Evolutionary conservation across 208 protist species (phyloP), one percentile per base, ranked within the genome.

Genomic region (Leishmania aethiopica): DNA sequence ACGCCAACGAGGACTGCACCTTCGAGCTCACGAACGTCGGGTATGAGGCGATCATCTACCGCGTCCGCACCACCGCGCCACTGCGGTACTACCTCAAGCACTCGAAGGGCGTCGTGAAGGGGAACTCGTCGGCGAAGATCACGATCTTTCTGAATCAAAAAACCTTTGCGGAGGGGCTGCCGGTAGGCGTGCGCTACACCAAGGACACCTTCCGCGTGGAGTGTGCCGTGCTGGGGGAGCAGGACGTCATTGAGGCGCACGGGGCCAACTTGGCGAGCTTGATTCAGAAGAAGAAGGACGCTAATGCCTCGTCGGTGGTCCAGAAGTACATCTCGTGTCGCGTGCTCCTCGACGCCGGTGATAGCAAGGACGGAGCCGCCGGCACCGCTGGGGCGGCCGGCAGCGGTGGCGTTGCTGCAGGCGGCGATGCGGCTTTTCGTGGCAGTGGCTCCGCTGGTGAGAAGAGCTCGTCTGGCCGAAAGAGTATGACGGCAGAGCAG

Each of bases 191-290:
- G 25, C 77, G 71, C 8, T 80, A 84, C 42, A 84, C 89, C 7
- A 89, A 90, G 62, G 94, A 97, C 77, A 90, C 93, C 74, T 97
- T 97, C 81, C 90, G 89, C 22, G 64, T 97, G 11, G 91, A 97
- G 83, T 97, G 92, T 78, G 90, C 89, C 64, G 47, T 88, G 57
- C 71, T 93, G 60, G 84, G 83, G 32, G 83, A 85, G 57, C 80
- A 89, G 55, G 94, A 97, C 55, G 81, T 91, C 40, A 86, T 97
- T 51, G 94, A 92, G 84, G 84, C 90, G 8, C 81, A 89, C 40
- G 79, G 75, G 47, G 79, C 80, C 15, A 97, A 97, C 80, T 87
- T 97, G 40, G 82, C 89, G 3, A 82, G 80, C 62, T 67, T 97
- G 69, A 90, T 97, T 73, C 92, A 95, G 79, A 88, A 88, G 35